Evolutionary conservation across 2,329 filamentous ascomycete genomes (phyloP).

Genomic region (Botryotinia globosa): DNA sequence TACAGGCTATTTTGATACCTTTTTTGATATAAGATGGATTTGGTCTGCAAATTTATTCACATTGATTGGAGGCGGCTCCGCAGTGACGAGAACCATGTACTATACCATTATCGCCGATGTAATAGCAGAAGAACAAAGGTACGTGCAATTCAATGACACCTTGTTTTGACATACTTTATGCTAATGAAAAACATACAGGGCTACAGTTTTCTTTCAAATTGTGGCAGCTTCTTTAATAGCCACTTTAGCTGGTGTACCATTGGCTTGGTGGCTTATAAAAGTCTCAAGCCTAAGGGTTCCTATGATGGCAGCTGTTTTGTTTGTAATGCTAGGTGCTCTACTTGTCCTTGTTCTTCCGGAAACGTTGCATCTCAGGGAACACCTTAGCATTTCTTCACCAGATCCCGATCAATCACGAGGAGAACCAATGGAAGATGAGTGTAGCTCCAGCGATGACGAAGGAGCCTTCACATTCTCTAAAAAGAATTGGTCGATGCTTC

Average conservation of each 20-base stretch:
- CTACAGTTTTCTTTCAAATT: slow-evolving; percentile 37
- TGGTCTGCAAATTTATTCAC: slow-evolving; percentile 35
- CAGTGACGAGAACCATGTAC: slow-evolving; percentile 35
- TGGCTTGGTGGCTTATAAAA: slow-evolving; percentile 40
- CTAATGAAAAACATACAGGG: slow-evolving; percentile 28
- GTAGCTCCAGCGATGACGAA: not conserved
- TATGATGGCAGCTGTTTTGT: slow-evolving; percentile 20
- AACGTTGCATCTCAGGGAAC: slow-evolving; percentile 21
- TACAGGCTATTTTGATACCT: slow-evolving; percentile 16
- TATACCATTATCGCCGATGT: slow-evolving; percentile 41
- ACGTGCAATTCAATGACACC: not conserved
- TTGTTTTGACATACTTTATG: not conserved
- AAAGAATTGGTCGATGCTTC: slow-evolving; percentile 8
- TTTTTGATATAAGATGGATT: slow-evolving; percentile 32
- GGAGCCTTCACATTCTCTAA: not conserved
- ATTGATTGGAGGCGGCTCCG: slow-evolving; percentile 39
- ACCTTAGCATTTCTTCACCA: not conserved
- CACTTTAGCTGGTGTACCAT: slow-evolving; percentile 38
- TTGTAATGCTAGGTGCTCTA: slow-evolving; percentile 13
- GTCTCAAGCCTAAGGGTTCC: slow-evolving; percentile 21
- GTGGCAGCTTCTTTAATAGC: slow-evolving; percentile 33
- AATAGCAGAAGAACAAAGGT: slow-evolving; percentile 37
- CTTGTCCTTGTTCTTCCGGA: slow-evolving; percentile 30
- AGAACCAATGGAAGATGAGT: not conserved
- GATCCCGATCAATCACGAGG: not conserved